phyloP scores from a whole-genome alignment of 768 basidiomycete species.

The Arthromyces matolae region DNA sequence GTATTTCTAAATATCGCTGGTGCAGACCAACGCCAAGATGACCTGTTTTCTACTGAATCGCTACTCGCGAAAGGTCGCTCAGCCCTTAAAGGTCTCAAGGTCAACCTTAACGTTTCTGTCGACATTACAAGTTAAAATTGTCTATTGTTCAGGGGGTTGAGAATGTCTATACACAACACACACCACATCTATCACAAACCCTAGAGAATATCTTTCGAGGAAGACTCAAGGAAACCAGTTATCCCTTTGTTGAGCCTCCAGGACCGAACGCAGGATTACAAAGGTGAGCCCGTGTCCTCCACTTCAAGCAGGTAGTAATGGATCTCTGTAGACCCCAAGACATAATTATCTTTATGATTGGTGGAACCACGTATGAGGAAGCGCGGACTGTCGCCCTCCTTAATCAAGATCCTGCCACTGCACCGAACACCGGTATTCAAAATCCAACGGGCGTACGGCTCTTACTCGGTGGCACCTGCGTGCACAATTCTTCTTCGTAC shows the following conservation, averaged over 20 bases:
- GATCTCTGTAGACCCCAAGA: conserved; percentile 75
- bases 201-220: conserved; percentile 87
- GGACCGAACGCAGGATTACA: conserved; percentile 70
- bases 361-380: conserved; percentile 96
- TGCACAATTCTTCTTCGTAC: conserved; percentile 92
- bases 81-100: conserved; percentile 93
- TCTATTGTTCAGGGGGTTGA: conserved; percentile 77
- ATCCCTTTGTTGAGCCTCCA: conserved; percentile 76
- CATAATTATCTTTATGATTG: conserved; percentile 94
- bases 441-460: conserved; percentile 67
- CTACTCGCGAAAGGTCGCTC: conserved; percentile 91
- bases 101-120: conserved; percentile 21
- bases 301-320: not conserved
- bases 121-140: not conserved
- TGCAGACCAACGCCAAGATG: conserved; percentile 94
- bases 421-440: conserved; percentile 42
- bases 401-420: conserved; percentile 71
- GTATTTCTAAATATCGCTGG: conserved; percentile 91
- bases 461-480: conserved; percentile 88
- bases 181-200: conserved; percentile 89
- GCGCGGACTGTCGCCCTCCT: conserved; percentile 79
- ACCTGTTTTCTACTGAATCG: conserved; percentile 93
- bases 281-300: conserved; percentile 38
- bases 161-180: conserved; percentile 98
- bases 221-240: conserved; percentile 78